Conservation (phyloP, 192 early-diverging fungal species). For the Umbelopsis isabellina region DNA sequence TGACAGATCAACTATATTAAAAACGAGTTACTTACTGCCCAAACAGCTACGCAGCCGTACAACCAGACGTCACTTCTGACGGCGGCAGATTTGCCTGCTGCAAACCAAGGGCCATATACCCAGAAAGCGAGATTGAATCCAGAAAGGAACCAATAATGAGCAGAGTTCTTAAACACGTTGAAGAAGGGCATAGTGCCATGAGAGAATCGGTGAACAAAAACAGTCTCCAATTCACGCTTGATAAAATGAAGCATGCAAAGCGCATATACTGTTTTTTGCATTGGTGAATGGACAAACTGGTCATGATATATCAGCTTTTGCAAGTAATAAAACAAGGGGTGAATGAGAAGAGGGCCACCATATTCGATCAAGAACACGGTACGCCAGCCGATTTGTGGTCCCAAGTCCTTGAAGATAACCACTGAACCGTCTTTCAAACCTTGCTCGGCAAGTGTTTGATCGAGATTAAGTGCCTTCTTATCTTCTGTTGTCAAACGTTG, state of each 20-base stretch:
- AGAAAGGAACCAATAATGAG: constrained; percentile 89
- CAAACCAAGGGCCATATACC: constrained; percentile 82
- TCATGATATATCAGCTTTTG: constrained; percentile 69
- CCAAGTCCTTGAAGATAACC: constrained; percentile 73
- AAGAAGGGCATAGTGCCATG: constrained; percentile 94
- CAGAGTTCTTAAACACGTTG: constrained; percentile 95
- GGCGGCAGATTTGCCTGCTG: constrained; percentile 50
- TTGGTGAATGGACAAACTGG: constrained; percentile 66
- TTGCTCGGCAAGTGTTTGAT: constrained; percentile 60
- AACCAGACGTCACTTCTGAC: constrained; percentile 49
- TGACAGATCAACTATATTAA: not conserved
- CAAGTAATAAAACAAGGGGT: constrained; percentile 84
- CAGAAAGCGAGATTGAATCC: constrained; percentile 86
- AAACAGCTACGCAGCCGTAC: constrained; percentile 53
- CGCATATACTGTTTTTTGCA: constrained; percentile 71
- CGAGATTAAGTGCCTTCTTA: constrained; percentile 58
- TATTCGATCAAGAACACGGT: constrained; percentile 96
- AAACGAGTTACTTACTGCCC: constrained; percentile 54
- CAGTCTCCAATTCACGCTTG: constrained; percentile 92
- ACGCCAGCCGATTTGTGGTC: constrained; percentile 93
- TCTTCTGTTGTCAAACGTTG: constrained; percentile 81
- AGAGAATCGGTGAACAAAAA: constrained; percentile 92
- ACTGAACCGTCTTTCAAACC: constrained; percentile 65
- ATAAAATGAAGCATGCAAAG: constrained; percentile 84
- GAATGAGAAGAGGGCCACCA: constrained; percentile 84